Conservation (phyloP, 2,329 filamentous ascomycete genomes). For the Cordyceps cicadae region DNA sequence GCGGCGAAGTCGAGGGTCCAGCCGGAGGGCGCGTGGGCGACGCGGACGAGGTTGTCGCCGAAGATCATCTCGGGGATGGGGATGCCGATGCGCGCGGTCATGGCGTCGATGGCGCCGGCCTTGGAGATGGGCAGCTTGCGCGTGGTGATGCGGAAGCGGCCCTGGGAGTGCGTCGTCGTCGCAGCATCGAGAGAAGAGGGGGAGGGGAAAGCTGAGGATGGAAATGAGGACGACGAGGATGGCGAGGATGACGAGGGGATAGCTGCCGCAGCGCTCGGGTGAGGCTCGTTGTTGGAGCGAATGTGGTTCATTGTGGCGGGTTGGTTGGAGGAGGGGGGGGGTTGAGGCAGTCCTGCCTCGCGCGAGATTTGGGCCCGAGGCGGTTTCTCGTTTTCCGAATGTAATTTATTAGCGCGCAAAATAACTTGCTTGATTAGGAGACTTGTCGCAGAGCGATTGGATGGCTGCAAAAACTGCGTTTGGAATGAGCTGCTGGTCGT, state of each 20-base stretch:
- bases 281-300: slow-evolving; percentile 41
- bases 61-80: slow-evolving; percentile 98
- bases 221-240: too few species aligned
- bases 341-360: not conserved
- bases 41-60: slow-evolving; percentile 77
- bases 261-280: slow-evolving; percentile 34
- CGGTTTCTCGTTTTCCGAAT: not conserved
- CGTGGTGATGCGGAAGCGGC: slow-evolving; percentile 66
- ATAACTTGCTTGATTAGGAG: too few species aligned
- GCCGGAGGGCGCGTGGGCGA: slow-evolving; percentile 64
- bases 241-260: too few species aligned
- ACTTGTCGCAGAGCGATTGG: too few species aligned
- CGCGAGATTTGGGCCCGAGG: not conserved
- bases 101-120: slow-evolving; percentile 76
- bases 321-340: too few species aligned
- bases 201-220: too few species aligned
- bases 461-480: too few species aligned
- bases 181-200: slow-evolving; percentile 38
- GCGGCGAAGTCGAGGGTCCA: slow-evolving; percentile 80
- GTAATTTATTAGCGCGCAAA: too few species aligned
- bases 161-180: slow-evolving; percentile 50
- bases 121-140: slow-evolving; percentile 94
- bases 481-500: too few species aligned
- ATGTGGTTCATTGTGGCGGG: slow-evolving; percentile 30
- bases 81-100: slow-evolving; percentile 72